Evolutionary conservation across 345 rosid genomes (phyloP), one percentile per base, ranked within the genome.

Genomic region (Dimocarpus longan): DNA sequence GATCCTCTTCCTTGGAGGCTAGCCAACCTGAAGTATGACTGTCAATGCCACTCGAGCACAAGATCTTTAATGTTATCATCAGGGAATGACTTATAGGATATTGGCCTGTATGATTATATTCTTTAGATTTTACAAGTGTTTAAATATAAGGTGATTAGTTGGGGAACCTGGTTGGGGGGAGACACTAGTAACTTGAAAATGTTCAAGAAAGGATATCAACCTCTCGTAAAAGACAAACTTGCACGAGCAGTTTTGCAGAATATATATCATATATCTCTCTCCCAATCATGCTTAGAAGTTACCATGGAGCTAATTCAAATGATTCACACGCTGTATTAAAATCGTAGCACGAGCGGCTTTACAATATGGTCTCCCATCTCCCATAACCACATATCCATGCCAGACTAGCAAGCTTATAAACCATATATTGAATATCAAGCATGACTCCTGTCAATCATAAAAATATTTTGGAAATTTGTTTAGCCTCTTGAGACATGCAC

Each of bases 181-280:
- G 74, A 79, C 84, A 81, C 37, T 19, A 11, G 5, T 54, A 62
- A 74, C 70, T 74, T 46, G 80, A 62, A 76, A 73, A 76, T 18
- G n/a, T 40, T 13, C 62, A 0, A 57, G 37, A 63, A 57, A 65
- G 73, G 68, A 70, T 21, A 32, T 12, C 54, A 37, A 40, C 40
- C 19, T 40, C 8, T n/a, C 52, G 2, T 18, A 11, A 28, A 18
- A n/a, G 44, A 59, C 50, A 57, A 39, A 12, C 15, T 37, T 15
- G 24, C 52, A 73, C 21, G 32, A 57, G 76, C 28, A 26, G 1
- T 44, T 59, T 8, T 10, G 10, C 5, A 46, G 52, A 46, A 46
- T 46, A 37, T 66, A 8, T 15, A 19, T 39, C 70, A 13, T 8
- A 28, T 16, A 32, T 12, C 19, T 40, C 57, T 24, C 73, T 50